Base-by-base conservation (phyloP, 352 stramenopile species). In the Globisporangium okanoganense region DNA sequence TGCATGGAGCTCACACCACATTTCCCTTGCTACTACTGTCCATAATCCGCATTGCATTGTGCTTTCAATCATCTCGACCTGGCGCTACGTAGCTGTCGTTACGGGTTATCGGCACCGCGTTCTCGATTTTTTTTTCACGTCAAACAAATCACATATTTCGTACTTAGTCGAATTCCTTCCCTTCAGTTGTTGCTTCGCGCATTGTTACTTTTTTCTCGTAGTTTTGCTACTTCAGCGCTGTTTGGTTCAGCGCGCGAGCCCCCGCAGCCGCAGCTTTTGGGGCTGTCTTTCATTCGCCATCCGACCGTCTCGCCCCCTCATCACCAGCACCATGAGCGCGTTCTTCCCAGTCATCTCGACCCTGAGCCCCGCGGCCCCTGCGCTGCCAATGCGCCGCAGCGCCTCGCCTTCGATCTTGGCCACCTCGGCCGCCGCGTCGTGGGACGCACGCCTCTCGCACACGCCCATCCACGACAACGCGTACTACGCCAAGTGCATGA, bases 401-500 rank as follows among this genome's bases (percentile, higher is more conserved):
- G 58, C 58, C 18, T 66, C 61, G 43, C 76, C 73, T 44, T 72
- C 71, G 50, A 65, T 76, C 44, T 67, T 95, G 38, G 85, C 85
- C 55, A 95, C 85, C 33, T 95, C 85, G 61, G 81, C 82, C 22
- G 70, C 79, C 56, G 85, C 54, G 55, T 43, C 87, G 72, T 95
- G 85, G 85, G 83, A 95, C 56, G 79, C 85, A 38, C 85, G 85
- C 59, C 78, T 88, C 48, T 88, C 78, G 70, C 85, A 95, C 76
- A 68, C 78, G 48, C 81, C 83, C 60, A 75, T 83, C 41, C 91
- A 98, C 70, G 84, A 97, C 71, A 90, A 77, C 61, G 77, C 76
- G 58, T 98, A 97, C 84, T 98, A 98, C 72, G 78, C 77, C 71
- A 97, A 97, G 85, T 98, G 93, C 84, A 97, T 97, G 86, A 82